Conservation (phyloP, 2,329 filamentous ascomycete genomes). For the Drechslera avenae region DNA sequence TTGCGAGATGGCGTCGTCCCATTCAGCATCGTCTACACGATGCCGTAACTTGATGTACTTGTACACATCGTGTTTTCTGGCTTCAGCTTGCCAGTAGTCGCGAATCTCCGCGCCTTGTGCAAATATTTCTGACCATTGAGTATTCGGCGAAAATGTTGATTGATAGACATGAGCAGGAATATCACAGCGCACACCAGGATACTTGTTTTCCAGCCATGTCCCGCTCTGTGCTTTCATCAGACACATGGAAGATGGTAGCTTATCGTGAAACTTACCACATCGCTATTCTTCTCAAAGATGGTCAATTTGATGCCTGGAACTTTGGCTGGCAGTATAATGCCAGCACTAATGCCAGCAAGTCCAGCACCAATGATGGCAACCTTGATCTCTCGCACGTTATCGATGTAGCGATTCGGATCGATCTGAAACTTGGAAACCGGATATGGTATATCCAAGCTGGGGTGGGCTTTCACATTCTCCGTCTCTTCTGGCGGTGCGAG, state of each 20-base stretch:
- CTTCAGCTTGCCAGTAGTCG: conserved; percentile 49
- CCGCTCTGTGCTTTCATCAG: conserved; percentile 24
- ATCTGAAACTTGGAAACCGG: conserved; percentile 35
- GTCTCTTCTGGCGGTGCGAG: conserved; percentile 27
- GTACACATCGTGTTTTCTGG: conserved; percentile 49
- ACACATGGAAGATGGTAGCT: background rate
- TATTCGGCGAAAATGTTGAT: conserved; percentile 52
- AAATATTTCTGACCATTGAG: conserved; percentile 52
- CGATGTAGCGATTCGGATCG: conserved; percentile 35
- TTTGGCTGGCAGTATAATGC: conserved; percentile 69
- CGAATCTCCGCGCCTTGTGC: conserved; percentile 50
- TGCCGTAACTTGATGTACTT: conserved; percentile 48
- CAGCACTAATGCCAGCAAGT: conserved; percentile 66
- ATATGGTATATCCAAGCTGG: conserved; percentile 28
- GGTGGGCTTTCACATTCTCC: conserved; percentile 17
- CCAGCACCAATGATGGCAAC: conserved; percentile 70
- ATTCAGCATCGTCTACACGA: conserved; percentile 46
- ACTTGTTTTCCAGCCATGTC: conserved; percentile 47
- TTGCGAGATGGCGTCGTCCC: conserved; percentile 52
- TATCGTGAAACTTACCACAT: conserved; percentile 26
- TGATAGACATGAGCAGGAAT: conserved; percentile 49
- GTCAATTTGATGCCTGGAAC: conserved; percentile 68
- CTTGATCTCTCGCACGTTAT: conserved; percentile 42
- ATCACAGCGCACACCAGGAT: conserved; percentile 42
- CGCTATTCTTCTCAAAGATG: conserved; percentile 57